Conservation (phyloP, 371 early-diverging fungal genomes). For the Apophysomyces elegans region DNA sequence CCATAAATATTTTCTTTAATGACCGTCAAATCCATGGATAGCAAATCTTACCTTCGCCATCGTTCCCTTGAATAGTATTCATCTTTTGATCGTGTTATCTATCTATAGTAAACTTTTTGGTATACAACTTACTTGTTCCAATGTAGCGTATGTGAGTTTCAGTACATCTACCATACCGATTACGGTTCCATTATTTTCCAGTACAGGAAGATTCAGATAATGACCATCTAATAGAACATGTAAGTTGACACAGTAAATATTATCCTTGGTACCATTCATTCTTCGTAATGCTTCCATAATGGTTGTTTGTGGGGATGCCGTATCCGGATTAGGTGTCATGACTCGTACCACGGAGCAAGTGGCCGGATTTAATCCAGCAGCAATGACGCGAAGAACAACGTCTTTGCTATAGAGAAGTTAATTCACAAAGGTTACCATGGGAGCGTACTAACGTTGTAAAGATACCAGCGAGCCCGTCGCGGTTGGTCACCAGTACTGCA, state of each 20-base stretch:
- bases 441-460: slow-evolving; percentile 66
- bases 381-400: slow-evolving; percentile 92
- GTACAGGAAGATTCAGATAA: slow-evolving; percentile 89
- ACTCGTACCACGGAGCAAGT: slow-evolving; percentile 90
- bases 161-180: slow-evolving; percentile 91
- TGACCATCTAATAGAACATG: slow-evolving; percentile 40
- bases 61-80: slow-evolving; percentile 43
- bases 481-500: slow-evolving; percentile 87
- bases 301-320: slow-evolving; percentile 73
- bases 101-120: not conserved
- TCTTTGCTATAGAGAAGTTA: slow-evolving; percentile 53
- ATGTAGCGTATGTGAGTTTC: slow-evolving; percentile 79
- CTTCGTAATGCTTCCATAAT: slow-evolving; percentile 91
- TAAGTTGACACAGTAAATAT: not conserved
- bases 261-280: slow-evolving; percentile 73
- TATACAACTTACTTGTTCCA: slow-evolving; percentile 56
- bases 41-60: slow-evolving; percentile 37
- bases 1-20: not conserved
- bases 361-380: slow-evolving; percentile 86
- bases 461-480: slow-evolving; percentile 83
- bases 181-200: slow-evolving; percentile 67
- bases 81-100: slow-evolving; percentile 23
- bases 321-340: slow-evolving; percentile 97
- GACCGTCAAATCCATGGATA: too few species aligned
- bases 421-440: not conserved